These are phyloP conservation scores for Wallacemonas collosoma DNA, from an alignment of 208 protist species.

Conservation along the genomic window DNA sequence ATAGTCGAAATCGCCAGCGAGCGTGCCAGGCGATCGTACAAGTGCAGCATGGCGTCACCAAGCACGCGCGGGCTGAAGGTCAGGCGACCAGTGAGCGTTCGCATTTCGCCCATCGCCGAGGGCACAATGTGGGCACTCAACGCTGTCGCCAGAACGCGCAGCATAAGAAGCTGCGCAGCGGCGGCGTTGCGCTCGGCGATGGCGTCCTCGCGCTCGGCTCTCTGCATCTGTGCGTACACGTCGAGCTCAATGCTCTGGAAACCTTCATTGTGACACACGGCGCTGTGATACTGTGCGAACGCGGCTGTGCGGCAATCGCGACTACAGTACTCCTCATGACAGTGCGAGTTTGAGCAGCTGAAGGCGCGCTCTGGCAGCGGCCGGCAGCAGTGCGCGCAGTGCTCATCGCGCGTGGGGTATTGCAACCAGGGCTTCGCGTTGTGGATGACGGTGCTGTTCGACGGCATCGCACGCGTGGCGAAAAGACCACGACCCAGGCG, in stretches of 20 bases:
- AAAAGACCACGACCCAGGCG: slow-evolving; percentile 63
- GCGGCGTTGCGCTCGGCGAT: slow-evolving; percentile 54
- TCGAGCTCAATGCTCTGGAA: slow-evolving; percentile 84
- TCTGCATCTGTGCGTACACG: slow-evolving; percentile 71
- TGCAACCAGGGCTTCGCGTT: slow-evolving; percentile 59
- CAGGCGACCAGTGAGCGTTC: slow-evolving; percentile 67
- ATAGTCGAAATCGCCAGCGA: slow-evolving; percentile 66
- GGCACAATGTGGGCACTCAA: slow-evolving; percentile 57
- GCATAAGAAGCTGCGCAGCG: slow-evolving; percentile 78
- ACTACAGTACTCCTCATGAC: slow-evolving; percentile 91
- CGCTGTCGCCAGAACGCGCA: slow-evolving; percentile 66
- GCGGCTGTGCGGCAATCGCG: slow-evolving; percentile 75
- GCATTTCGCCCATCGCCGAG: slow-evolving; percentile 70
- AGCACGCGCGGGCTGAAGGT: slow-evolving; percentile 65
- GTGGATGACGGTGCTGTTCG: slow-evolving; percentile 41
- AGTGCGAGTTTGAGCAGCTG: slow-evolving; percentile 61
- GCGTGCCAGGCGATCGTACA: slow-evolving; percentile 73
- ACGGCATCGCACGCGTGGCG: slow-evolving; percentile 38
- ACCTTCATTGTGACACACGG: slow-evolving; percentile 66
- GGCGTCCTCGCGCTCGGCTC: slow-evolving; percentile 35
- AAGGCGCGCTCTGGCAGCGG: slow-evolving; percentile 73
- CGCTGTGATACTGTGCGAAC: slow-evolving; percentile 60
- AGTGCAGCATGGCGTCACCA: slow-evolving; percentile 52
- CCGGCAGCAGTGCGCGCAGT: slow-evolving; percentile 59
- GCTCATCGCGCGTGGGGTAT: slow-evolving; percentile 64